A percentile compares a stretch with the other conserved stretches of the same genome.
These are phyloP conservation scores for Candida tammaniensis DNA, from an alignment of 805 yeast species.

Conservation along the genomic window DNA sequence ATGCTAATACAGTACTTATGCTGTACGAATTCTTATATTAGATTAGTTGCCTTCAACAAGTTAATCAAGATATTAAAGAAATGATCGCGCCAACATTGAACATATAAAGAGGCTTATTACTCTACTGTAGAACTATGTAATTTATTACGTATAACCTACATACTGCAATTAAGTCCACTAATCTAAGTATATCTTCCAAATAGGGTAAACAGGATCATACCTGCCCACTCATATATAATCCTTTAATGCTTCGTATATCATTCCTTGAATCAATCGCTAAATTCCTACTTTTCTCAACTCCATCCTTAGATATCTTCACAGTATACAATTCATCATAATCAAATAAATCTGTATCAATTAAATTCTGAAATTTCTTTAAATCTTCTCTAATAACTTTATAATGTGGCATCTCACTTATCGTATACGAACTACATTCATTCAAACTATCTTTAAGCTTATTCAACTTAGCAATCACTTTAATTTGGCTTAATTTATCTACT, in stretches of 20 bases:
- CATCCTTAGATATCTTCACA: conserved; percentile 7
- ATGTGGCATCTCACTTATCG: conserved; percentile 29
- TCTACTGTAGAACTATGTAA: background rate
- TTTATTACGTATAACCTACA: too few species aligned
- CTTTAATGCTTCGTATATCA: conserved; percentile 41
- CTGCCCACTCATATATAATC: conserved; percentile 44
- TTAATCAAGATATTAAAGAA: too few species aligned
- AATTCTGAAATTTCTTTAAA: conserved; percentile 34
- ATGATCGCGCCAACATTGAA: too few species aligned
- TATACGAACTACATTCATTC: conserved; percentile 25
- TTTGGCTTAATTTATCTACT: conserved; percentile 26
- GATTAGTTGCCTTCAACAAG: too few species aligned
- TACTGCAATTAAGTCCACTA: too few species aligned
- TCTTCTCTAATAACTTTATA: conserved; percentile 26
- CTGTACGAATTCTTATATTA: too few species aligned
- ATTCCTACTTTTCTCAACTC: conserved; percentile 20
- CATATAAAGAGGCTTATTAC: too few species aligned
- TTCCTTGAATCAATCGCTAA: conserved; percentile 33
- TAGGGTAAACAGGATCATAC: conserved; percentile 12
- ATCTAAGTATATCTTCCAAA: background rate
- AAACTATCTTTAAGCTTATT: conserved; percentile 20
- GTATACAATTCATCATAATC: conserved; percentile 29
- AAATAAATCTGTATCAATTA: conserved; percentile 34
- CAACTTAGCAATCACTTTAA: conserved; percentile 21
- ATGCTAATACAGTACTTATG: background rate